A percentile compares a stretch with the other conserved stretches of the same genome.
phyloP scores from a whole-genome alignment of 2,329 filamentous ascomycete genomes.

The Lachnellula hyalina region DNA sequence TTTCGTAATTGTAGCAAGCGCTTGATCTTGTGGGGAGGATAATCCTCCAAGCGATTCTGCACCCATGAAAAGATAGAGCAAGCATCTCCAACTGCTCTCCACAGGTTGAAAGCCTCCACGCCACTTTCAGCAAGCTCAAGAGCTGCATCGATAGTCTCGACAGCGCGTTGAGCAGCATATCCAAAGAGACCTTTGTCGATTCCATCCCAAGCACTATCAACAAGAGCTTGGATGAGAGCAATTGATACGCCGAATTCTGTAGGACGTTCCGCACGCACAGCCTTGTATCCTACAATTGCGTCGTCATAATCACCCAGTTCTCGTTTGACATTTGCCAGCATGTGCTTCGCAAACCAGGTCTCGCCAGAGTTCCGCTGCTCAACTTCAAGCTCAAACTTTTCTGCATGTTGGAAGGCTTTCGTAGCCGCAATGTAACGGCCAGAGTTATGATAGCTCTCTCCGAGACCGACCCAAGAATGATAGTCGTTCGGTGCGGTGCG shows the following conservation, averaged over 20 bases:
- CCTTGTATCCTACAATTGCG: conserved; percentile 70
- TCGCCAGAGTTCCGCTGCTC: conserved; percentile 55
- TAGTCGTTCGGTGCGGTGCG: conserved; percentile 82
- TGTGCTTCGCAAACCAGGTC: conserved; percentile 93
- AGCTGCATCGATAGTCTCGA: conserved; percentile 64
- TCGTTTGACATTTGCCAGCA: conserved; percentile 90
- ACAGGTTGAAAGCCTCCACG: conserved; percentile 80
- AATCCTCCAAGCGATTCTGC: conserved; percentile 57
- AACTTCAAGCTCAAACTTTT: conserved; percentile 62
- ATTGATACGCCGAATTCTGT: conserved; percentile 82
- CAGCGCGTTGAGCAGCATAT: conserved; percentile 67
- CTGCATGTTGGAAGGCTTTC: conserved; percentile 82
- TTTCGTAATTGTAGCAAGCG: conserved; percentile 51
- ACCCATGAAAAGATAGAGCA: conserved; percentile 79
- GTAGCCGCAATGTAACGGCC: conserved; percentile 91
- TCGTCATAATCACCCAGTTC: conserved; percentile 88
- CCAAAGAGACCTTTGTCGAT: conserved; percentile 83
- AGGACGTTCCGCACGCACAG: conserved; percentile 62
- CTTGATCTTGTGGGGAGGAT: conserved; percentile 56
- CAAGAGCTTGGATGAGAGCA: conserved; percentile 79
- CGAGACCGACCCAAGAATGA: conserved; percentile 91
- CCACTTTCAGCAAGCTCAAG: conserved; percentile 54
- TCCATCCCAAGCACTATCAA: conserved; percentile 73
- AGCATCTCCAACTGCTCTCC: conserved; percentile 88
- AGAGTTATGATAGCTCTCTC: conserved; percentile 95